phyloP scores from a whole-genome alignment of 2,329 filamentous ascomycete species.

The Penicillium sp. region DNA sequence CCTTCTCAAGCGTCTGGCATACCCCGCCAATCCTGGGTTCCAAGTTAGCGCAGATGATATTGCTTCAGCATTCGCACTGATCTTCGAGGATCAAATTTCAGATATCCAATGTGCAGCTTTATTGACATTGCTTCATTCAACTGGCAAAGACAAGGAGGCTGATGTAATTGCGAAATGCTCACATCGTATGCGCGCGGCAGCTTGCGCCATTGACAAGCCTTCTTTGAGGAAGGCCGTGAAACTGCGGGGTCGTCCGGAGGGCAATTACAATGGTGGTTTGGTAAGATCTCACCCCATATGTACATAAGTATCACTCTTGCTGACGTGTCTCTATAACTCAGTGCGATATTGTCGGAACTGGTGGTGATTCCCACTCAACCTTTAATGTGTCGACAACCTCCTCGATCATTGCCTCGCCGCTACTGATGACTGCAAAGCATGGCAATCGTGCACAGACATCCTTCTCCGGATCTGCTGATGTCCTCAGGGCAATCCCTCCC shows the following conservation, averaged over 20 bases:
- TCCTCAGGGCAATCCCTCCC: conserved; percentile 74
- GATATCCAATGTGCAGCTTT: conserved; percentile 84
- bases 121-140: conserved; percentile 89
- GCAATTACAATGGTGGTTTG: conserved; percentile 77
- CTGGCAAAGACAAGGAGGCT: conserved; percentile 76
- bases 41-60: conserved; percentile 75
- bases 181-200: conserved; percentile 77
- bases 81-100: conserved; percentile 89
- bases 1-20: conserved; percentile 49
- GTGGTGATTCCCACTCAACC: conserved; percentile 93
- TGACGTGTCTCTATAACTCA: conserved; percentile 25
- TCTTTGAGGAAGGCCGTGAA: conserved; percentile 63
- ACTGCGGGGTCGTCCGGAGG: conserved; percentile 63
- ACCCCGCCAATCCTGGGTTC: conserved; percentile 44
- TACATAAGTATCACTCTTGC: background rate
- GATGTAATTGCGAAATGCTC: conserved; percentile 87
- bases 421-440: conserved; percentile 88
- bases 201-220: conserved; percentile 67
- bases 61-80: conserved; percentile 82
- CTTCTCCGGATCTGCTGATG: conserved; percentile 90
- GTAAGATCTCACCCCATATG: conserved; percentile 47
- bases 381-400: conserved; percentile 98
- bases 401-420: conserved; percentile 83
- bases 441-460: conserved; percentile 95
- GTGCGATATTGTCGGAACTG: conserved; percentile 96